Evolutionary conservation across 768 basidiomycete species (phyloP), one percentile per base, ranked within the genome.

Genomic region (Hydnomerulius pinastri): DNA sequence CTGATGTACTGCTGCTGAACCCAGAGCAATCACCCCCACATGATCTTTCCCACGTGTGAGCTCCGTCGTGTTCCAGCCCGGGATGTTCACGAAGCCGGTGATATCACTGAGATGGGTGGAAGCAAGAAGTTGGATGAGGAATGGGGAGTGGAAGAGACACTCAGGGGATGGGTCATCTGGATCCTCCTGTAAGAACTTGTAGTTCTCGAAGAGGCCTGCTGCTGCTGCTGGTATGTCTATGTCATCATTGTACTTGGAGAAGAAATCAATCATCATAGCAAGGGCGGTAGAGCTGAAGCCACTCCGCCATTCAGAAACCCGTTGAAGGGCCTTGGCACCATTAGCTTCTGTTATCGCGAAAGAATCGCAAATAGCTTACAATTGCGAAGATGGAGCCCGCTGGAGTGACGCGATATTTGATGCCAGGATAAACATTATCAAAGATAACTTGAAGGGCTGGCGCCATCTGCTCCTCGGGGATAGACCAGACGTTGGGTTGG

Each of bases 261-360:
- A 45, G n/a, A 46, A 51, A 18, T 46, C 33, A 6, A 45, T 32
- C 6, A 51, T 25, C 20, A 46, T 36, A 9, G 35, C 43, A 17
- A 51, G 42, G 5, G 50, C 50, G 1, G 35, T 25, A 6, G 43
- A 51, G 37, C 50, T 43, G 7, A 51, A 27, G 36, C 39, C 39
- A 27, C 43, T 46, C 25, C 35, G 21, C 50, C 50, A 51, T 29
- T 51, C 36, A 6, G 27, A 46, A 20, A 51, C 9, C 12, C 33
- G 15, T 30, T 51, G 50, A 28, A 23, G 18, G 2, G 28, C 23
- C 43, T 51, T 25, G 8, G 15, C 12, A 43, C 10, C 10, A 8
- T 43, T 28, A 43, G 40, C 28, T 27, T 28, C 4, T 9, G 12
- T 17, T 23, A 25, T 24, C n/a, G n/a, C n/a, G n/a, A 40, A 40